Percentiles rank a stretch among this genome's conserved stretches.
Conservation (phyloP, 306 rosid genomes). For the Casuarina glauca region DNA sequence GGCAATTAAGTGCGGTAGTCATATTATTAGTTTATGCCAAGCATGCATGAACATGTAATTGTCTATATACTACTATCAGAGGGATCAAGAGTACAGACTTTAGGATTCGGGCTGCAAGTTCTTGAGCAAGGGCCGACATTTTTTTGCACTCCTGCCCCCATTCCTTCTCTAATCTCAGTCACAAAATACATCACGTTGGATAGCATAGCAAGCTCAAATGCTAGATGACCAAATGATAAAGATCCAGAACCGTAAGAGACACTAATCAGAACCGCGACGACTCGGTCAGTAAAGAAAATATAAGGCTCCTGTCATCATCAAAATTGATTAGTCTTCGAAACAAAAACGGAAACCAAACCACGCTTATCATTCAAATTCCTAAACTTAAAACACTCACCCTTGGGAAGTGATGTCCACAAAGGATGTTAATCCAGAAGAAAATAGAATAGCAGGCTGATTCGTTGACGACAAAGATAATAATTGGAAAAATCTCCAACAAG, state of each 20-base stretch:
- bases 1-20: too few species aligned
- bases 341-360: neutral
- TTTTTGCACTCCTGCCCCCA: neutral
- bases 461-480: too few species aligned
- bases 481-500: too few species aligned
- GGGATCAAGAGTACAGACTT: neutral
- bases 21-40: neutral
- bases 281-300: neutral
- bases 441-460: neutral
- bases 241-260: neutral
- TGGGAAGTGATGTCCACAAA: neutral
- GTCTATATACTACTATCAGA: neutral
- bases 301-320: neutral
- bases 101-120: neutral
- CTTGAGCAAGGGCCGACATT: neutral
- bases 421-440: neutral
- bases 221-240: neutral
- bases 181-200: neutral
- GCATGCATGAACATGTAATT: neutral
- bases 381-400: neutral
- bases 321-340: neutral
- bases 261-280: neutral
- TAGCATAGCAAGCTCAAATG: neutral
- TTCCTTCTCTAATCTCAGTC: too few species aligned
- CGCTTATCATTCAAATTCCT: neutral